Evolutionary conservation across 2,329 filamentous ascomycete genomes (phyloP).

Genomic region (Botrytis hyacinthi): DNA sequence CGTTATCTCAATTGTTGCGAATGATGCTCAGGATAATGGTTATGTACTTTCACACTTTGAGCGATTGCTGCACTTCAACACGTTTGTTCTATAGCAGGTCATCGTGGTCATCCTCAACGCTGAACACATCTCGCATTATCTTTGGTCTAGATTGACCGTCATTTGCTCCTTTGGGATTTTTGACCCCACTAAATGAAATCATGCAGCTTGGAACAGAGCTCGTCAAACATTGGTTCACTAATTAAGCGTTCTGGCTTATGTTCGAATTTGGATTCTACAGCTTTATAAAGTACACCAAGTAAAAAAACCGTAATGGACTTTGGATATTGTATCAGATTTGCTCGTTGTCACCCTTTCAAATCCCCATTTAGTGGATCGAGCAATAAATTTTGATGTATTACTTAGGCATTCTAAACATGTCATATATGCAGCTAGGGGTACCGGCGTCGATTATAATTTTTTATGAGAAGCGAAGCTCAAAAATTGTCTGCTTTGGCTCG

Average conservation of each 20-base stretch:
- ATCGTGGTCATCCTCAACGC: neutral
- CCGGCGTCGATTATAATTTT: neutral
- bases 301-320: neutral
- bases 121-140: neutral
- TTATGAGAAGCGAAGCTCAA: neutral
- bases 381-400: neutral
- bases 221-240: neutral
- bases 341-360: neutral
- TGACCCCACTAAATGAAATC: neutral
- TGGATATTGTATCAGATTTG: neutral
- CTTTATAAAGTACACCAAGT: neutral
- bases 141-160: neutral
- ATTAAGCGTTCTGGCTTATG: neutral
- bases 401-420: neutral
- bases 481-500: neutral
- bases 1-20: neutral
- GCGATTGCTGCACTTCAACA: neutral
- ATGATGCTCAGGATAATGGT: neutral
- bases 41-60: neutral
- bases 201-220: neutral
- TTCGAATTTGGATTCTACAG: neutral
- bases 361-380: too few species aligned
- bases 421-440: neutral
- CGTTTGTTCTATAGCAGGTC: neutral
- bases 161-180: neutral